Evolutionary conservation across 2,329 filamentous ascomycete species (phyloP).

Genomic region (Alternaria panax): DNA sequence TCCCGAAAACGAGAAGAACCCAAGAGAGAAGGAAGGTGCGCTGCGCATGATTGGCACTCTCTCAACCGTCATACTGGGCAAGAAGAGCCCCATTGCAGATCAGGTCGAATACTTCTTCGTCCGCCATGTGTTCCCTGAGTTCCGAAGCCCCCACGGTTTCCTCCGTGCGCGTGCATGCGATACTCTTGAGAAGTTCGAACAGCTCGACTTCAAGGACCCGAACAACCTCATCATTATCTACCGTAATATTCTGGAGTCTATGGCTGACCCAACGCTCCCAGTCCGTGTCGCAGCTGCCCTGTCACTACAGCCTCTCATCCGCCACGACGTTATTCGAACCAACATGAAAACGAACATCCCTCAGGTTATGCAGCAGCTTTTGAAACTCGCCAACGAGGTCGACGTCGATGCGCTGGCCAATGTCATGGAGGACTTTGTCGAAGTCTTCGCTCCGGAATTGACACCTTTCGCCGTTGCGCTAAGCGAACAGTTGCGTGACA

Average conservation of each 20-base stretch:
- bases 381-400: constrained; percentile 96
- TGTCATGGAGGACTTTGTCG: constrained; percentile 99
- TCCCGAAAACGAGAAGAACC: constrained; percentile 87
- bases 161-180: constrained; percentile 94
- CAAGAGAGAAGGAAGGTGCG: constrained; percentile 94
- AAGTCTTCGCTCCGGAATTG: constrained; percentile 95
- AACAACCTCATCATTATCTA: constrained; percentile 97
- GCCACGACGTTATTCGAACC: constrained; percentile 90
- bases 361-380: constrained; percentile 98
- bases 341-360: constrained; percentile 99
- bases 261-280: constrained; percentile 92
- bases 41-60: constrained; percentile 96
- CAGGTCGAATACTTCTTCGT: constrained; percentile 99
- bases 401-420: constrained; percentile 97
- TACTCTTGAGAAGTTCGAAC: constrained; percentile 96
- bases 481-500: constrained; percentile 94
- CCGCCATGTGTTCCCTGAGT: constrained; percentile 97
- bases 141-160: constrained; percentile 89
- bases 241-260: constrained; percentile 93
- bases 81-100: constrained; percentile 97
- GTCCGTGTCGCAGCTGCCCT: constrained; percentile 94
- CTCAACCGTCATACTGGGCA: constrained; percentile 90
- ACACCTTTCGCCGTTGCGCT: constrained; percentile 96
- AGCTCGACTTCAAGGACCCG: constrained; percentile 94
- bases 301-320: constrained; percentile 91